phyloP scores from a whole-genome alignment of 1,139 yeast species.

The Arxiozyma slooffiae region DNA sequence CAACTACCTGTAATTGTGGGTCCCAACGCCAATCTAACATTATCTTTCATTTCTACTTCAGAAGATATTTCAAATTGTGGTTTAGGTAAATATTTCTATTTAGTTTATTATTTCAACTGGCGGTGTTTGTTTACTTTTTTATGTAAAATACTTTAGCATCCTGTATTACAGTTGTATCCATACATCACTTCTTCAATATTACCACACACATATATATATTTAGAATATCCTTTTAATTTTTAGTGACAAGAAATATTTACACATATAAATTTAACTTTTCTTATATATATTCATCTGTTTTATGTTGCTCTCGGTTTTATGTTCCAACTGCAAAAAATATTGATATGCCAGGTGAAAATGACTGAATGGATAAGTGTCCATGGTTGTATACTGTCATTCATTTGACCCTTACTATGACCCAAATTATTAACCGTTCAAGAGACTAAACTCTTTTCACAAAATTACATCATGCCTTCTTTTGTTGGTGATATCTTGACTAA shows the following conservation, averaged over 20 bases:
- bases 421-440: slow-evolving; percentile 93
- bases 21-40: slow-evolving; percentile 93
- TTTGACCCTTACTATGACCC: slow-evolving; percentile 99
- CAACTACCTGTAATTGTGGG: slow-evolving; percentile 92
- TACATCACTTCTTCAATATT: too few relatives aligned
- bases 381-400: slow-evolving; percentile 93
- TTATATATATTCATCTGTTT: slow-evolving; percentile 95
- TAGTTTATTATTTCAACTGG: slow-evolving; percentile 98
- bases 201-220: too few relatives aligned
- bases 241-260: too few relatives aligned
- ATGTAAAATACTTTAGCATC: too few relatives aligned
- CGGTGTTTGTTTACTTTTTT: too few relatives aligned
- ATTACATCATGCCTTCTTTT: slow-evolving; percentile 90
- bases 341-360: slow-evolving; percentile 92
- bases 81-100: slow-evolving; percentile 89
- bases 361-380: slow-evolving; percentile 95
- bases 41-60: slow-evolving; percentile 94
- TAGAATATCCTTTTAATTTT: too few relatives aligned
- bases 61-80: slow-evolving; percentile 99
- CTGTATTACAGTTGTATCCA: too few relatives aligned
- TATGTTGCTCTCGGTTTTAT: slow-evolving; percentile 83
- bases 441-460: slow-evolving; percentile 73
- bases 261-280: too few relatives aligned
- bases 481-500: slow-evolving; percentile 96
- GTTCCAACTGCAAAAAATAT: slow-evolving; percentile 96